phyloP scores from a whole-genome alignment of 169 alveolate genomes.

The Plasmodium cynomolgi region DNA sequence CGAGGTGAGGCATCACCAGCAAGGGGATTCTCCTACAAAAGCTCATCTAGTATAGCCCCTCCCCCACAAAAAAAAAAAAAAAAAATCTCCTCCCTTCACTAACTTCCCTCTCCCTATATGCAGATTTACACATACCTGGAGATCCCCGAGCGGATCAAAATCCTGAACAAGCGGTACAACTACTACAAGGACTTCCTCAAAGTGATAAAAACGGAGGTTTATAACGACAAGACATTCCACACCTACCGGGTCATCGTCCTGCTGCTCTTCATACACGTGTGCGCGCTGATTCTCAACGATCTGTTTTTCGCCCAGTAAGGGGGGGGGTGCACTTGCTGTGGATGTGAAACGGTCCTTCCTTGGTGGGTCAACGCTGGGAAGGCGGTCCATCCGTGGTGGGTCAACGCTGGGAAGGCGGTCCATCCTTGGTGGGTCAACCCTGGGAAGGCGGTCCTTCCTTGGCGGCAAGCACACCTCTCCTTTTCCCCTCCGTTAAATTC shows the following conservation, averaged over 20 bases:
- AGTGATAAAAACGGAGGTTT: conserved; percentile 56
- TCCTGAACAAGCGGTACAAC: conserved; percentile 58
- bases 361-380: neutral
- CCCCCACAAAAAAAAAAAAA: neutral
- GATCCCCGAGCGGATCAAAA: conserved; percentile 66
- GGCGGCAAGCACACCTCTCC: neutral
- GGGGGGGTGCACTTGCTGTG: no score
- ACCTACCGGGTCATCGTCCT: conserved; percentile 47
- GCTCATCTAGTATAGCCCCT: neutral
- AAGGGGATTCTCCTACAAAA: neutral
- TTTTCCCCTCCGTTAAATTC: neutral
- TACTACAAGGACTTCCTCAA: conserved; percentile 73
- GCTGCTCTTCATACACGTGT: conserved; percentile 58
- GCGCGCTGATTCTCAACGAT: conserved; percentile 68
- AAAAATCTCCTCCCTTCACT: neutral
- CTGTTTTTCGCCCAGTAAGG: conserved; percentile 21
- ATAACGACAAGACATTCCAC: conserved; percentile 59
- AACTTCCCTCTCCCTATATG: neutral
- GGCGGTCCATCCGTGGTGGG: neutral
- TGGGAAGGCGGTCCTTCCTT: neutral
- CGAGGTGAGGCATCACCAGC: conserved; percentile 20
- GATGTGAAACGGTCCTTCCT: no score
- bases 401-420: no score
- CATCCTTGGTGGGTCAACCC: neutral
- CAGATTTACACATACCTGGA: conserved; percentile 75